Percentiles rank a stretch among this genome's conserved stretches.
Conservation (phyloP, 352 stramenopile species). For the Pythium grandisporangium region DNA sequence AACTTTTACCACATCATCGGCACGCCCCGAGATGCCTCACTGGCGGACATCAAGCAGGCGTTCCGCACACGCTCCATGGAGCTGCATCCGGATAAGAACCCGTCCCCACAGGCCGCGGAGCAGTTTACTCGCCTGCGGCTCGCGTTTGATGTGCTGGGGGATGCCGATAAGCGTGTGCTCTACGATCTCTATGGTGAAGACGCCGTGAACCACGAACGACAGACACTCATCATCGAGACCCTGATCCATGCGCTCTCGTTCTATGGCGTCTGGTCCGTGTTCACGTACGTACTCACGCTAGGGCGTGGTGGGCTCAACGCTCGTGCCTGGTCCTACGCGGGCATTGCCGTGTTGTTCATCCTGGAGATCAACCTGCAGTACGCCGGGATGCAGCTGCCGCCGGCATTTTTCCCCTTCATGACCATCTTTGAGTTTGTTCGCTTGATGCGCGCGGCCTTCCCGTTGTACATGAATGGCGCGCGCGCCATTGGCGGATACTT, state of each 20-base stretch:
- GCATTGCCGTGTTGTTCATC: constrained; percentile 90
- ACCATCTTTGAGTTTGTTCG: constrained; percentile 90
- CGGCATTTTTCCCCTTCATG: constrained; percentile 63
- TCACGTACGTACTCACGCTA: constrained; percentile 94
- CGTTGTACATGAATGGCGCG: constrained; percentile 95
- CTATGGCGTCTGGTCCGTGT: constrained; percentile 94
- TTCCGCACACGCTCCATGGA: constrained; percentile 93
- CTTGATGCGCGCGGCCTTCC: constrained; percentile 91
- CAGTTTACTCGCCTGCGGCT: constrained; percentile 93
- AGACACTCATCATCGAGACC: constrained; percentile 82
- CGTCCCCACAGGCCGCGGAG: constrained; percentile 81
- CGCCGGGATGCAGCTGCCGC: constrained; percentile 36
- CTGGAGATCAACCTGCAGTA: constrained; percentile 90
- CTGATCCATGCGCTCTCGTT: constrained; percentile 90
- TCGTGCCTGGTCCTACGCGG: constrained; percentile 91
- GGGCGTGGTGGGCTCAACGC: constrained; percentile 83
- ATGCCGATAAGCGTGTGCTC: constrained; percentile 89
- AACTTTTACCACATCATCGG: constrained; percentile 95
- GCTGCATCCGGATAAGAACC: constrained; percentile 97
- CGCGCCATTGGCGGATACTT: constrained; percentile 92
- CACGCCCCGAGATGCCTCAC: constrained; percentile 82
- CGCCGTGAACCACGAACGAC: constrained; percentile 84
- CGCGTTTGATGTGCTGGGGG: constrained; percentile 89
- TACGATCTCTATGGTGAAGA: constrained; percentile 96
- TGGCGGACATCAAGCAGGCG: constrained; percentile 94